Conservation (phyloP, 371 early-diverging fungal species). For the Haplosporangium sp. region DNA sequence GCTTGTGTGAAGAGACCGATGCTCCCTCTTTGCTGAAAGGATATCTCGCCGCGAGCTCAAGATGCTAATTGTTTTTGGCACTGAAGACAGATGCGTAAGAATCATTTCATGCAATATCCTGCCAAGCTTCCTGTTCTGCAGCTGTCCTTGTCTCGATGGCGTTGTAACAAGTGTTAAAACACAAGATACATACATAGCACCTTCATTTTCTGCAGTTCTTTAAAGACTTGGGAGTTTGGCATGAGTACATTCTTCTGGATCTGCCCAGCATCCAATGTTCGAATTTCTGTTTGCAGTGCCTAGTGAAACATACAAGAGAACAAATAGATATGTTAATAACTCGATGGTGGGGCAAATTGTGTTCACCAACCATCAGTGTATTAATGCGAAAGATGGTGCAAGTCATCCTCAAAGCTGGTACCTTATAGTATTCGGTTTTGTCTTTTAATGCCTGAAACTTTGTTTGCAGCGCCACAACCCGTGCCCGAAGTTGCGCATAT, state of each 20-base stretch:
- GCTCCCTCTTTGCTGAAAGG: too few species aligned
- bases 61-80: too few species aligned
- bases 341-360: too few species aligned
- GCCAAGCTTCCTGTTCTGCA: too few species aligned
- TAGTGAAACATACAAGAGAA: neutral
- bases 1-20: too few species aligned
- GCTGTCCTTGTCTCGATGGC: neutral
- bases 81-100: too few species aligned
- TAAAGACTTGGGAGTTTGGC: constrained; percentile 25
- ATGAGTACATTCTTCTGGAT: constrained; percentile 34
- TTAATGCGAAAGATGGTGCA: too few species aligned
- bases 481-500: constrained; percentile 32
- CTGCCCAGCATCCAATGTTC: constrained; percentile 29
- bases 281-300: constrained; percentile 29
- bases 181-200: constrained; percentile 25
- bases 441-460: constrained; percentile 28
- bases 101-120: too few species aligned
- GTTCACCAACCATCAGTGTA: too few species aligned
- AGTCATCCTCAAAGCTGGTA: neutral
- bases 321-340: too few species aligned
- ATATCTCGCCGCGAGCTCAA: too few species aligned
- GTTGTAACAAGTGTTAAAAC: neutral
- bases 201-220: constrained; percentile 42
- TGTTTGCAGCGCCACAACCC: constrained; percentile 31
- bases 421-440: constrained; percentile 45